Conservation (phyloP, 2,329 filamentous ascomycete genomes). For the Aschersonia sp. region DNA sequence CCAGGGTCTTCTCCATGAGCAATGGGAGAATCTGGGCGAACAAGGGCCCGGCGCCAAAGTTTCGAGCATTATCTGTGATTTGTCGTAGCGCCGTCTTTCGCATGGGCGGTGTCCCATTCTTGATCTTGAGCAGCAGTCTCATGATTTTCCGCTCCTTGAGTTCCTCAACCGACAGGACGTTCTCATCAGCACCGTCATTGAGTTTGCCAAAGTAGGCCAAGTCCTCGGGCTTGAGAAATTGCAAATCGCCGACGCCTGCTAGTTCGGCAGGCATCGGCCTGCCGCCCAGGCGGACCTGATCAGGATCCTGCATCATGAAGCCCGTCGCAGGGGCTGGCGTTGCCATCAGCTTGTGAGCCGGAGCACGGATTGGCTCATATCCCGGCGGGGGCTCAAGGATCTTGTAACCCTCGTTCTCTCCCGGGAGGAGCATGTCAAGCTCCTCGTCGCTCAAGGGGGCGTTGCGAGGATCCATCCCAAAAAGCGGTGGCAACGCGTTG, state of each 20-base stretch:
- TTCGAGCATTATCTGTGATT: conserved; percentile 90
- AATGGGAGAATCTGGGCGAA: conserved; percentile 96
- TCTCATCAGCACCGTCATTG: conserved; percentile 87
- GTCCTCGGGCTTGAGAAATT: conserved; percentile 97
- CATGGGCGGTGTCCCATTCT: conserved; percentile 98
- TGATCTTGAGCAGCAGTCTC: conserved; percentile 91
- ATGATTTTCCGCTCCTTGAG: conserved; percentile 98
- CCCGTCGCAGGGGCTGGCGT: conserved; percentile 65
- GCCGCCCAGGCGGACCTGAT: conserved; percentile 66
- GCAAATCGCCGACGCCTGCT: conserved; percentile 84
- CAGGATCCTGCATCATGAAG: conserved; percentile 96
- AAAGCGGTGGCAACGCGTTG: conserved; percentile 38
- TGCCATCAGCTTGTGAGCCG: conserved; percentile 59
- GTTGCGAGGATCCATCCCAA: conserved; percentile 72
- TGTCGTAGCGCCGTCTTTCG: conserved; percentile 94
- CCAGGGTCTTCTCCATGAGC: conserved; percentile 94
- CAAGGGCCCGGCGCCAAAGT: conserved; percentile 83
- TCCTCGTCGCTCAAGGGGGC: conserved; percentile 83
- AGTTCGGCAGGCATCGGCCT: conserved; percentile 93
- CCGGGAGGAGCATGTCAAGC: conserved; percentile 78
- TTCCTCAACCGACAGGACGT: conserved; percentile 81
- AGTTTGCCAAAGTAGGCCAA: conserved; percentile 98
- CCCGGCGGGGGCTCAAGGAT: conserved; percentile 81
- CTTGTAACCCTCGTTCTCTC: conserved; percentile 82
- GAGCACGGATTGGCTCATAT: conserved; percentile 70